Evolutionary conservation across 73 alveolate species (phyloP).

Genomic region (Tetrahymena malaccensis): DNA sequence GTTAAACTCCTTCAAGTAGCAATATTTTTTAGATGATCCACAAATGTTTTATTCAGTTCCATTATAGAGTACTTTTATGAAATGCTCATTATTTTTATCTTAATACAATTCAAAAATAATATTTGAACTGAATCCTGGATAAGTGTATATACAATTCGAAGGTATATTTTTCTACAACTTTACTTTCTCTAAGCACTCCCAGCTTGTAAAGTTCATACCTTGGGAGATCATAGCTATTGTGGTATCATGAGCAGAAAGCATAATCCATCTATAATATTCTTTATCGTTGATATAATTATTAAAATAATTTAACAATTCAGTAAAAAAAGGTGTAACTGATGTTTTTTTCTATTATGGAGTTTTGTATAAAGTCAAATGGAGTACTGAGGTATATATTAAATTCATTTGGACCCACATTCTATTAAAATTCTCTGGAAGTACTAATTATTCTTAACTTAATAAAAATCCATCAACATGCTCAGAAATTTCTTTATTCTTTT

Average conservation of each 20-base stretch:
- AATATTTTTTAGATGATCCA: not conserved
- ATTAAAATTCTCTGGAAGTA: not conserved
- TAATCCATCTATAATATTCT: not conserved
- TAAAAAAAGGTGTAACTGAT: not conserved
- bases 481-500: not conserved
- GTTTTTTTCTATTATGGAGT: not conserved
- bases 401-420: not conserved
- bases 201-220: not conserved
- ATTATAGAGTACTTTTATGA: not conserved
- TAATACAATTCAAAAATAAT: not conserved
- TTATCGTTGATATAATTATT: not conserved
- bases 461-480: not conserved
- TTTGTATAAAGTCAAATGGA: not conserved
- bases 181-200: not conserved
- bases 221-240: not conserved
- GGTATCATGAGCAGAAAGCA: not conserved
- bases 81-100: not conserved
- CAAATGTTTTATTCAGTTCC: not conserved
- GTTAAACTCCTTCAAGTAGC: not conserved
- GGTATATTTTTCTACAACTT: not conserved
- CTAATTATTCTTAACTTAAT: not conserved
- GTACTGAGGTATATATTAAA: not conserved
- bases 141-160: not conserved
- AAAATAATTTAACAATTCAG: not conserved
- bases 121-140: not conserved